These are phyloP conservation scores for Dactylorhiza incarnata DNA, from an alignment of 106 monocot species.

Conservation along the genomic window DNA sequence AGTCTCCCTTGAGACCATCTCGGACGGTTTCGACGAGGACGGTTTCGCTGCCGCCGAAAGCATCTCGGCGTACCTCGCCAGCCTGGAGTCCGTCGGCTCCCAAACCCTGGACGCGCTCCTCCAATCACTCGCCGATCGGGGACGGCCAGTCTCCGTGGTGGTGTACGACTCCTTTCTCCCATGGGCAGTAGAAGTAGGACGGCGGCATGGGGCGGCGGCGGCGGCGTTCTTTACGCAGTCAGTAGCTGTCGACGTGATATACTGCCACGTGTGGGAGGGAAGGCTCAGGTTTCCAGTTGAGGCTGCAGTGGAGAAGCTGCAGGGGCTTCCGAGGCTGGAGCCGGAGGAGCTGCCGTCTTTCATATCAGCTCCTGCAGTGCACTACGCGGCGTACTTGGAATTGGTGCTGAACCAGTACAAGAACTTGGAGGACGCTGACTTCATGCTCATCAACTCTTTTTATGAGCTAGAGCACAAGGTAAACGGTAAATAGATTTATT, in stretches of 20 bases:
- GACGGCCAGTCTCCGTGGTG: constrained; percentile 25
- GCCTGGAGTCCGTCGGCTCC: constrained; percentile 32
- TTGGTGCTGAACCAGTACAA: constrained; percentile 35
- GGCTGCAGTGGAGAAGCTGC: background rate
- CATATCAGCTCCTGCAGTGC: background rate
- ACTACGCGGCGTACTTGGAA: constrained; percentile 17
- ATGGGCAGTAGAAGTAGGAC: constrained; percentile 42
- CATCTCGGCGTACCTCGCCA: constrained; percentile 29
- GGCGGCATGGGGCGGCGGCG: constrained; percentile 13
- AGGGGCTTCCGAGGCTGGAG: constrained; percentile 25
- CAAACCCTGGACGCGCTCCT: constrained; percentile 21
- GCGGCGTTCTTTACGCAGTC: constrained; percentile 60
- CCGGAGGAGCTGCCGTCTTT: constrained; percentile 43
- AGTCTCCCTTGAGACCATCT: constrained; percentile 36
- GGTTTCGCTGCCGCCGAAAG: constrained; percentile 10
- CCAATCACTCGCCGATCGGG: constrained; percentile 1
- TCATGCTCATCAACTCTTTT: constrained; percentile 54
- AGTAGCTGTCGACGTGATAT: constrained; percentile 28
- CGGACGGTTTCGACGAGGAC: constrained; percentile 59
- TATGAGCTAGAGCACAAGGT: constrained; percentile 32
- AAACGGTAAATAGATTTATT: background rate
- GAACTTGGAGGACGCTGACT: constrained; percentile 23
- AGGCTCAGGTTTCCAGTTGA: constrained; percentile 14
- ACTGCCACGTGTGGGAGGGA: constrained; percentile 22
- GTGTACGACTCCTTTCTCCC: constrained; percentile 50